These are phyloP conservation scores for Aspergillus arachidicola DNA, from an alignment of 2,329 filamentous ascomycete genomes.

Conservation along the genomic window DNA sequence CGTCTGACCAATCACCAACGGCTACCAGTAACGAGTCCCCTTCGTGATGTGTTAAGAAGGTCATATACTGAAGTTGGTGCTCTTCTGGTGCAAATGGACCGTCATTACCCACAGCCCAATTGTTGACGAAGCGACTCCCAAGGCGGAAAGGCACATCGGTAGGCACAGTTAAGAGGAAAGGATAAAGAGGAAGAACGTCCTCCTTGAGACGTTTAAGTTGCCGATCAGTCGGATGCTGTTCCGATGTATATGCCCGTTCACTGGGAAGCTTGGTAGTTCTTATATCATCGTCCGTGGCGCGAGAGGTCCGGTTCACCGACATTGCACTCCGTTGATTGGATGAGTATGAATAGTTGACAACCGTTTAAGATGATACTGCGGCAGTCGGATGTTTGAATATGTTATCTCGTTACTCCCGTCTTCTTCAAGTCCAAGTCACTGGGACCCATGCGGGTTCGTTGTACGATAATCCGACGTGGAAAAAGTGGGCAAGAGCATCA, in stretches of 20 bases:
- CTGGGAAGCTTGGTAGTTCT: slow-evolving; percentile 26
- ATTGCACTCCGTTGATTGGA: slow-evolving; percentile 36
- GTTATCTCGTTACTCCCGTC: neutral
- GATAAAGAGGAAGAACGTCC: slow-evolving; percentile 46
- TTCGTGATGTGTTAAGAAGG: slow-evolving; percentile 61
- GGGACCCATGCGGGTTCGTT: neutral
- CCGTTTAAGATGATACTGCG: neutral
- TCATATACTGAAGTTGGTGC: slow-evolving; percentile 64
- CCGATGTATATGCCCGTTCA: slow-evolving; percentile 24
- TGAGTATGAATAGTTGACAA: slow-evolving; percentile 10
- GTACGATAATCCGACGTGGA: neutral
- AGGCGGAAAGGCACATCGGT: slow-evolving; percentile 50
- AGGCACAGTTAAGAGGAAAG: slow-evolving; percentile 50
- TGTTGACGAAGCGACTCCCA: slow-evolving; percentile 44
- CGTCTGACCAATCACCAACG: slow-evolving; percentile 58
- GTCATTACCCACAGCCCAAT: slow-evolving; percentile 52
- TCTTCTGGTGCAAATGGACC: slow-evolving; percentile 59
- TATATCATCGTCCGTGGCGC: slow-evolving; percentile 30
- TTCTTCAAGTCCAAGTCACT: neutral
- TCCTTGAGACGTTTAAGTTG: slow-evolving; percentile 45
- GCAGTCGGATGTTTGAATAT: neutral
- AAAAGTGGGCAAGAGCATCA: neutral
- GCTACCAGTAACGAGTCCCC: slow-evolving; percentile 55
- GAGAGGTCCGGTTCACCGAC: slow-evolving; percentile 40
- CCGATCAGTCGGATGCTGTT: slow-evolving; percentile 35